Evolutionary conservation across 2,329 filamentous ascomycete genomes (phyloP).

Genomic region (Botrytis galanthina): DNA sequence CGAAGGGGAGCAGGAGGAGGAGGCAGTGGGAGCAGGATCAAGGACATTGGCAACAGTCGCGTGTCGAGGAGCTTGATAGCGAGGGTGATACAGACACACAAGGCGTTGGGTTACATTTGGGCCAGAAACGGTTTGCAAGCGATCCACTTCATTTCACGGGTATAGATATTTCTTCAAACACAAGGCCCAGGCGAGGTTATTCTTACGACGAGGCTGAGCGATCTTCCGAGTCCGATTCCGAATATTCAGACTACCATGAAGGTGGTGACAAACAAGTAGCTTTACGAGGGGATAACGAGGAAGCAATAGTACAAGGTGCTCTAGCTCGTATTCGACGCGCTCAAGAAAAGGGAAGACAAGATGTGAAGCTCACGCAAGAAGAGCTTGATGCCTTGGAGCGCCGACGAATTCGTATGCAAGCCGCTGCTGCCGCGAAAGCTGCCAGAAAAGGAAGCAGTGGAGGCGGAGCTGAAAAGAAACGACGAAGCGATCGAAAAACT

Average conservation of each 20-base stretch:
- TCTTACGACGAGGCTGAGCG: slow-evolving; percentile 45
- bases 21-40: slow-evolving; percentile 50
- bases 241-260: slow-evolving; percentile 53
- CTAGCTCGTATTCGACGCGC: slow-evolving; percentile 77
- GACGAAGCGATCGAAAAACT: slow-evolving; percentile 30
- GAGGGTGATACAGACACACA: slow-evolving; percentile 52
- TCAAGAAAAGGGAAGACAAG: slow-evolving; percentile 69
- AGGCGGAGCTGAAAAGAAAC: slow-evolving; percentile 33
- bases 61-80: slow-evolving; percentile 66
- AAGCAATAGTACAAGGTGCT: slow-evolving; percentile 73
- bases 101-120: slow-evolving; percentile 51
- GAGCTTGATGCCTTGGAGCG: slow-evolving; percentile 80
- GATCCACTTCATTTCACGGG: slow-evolving; percentile 62
- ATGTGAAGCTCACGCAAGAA: slow-evolving; percentile 75
- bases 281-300: slow-evolving; percentile 62
- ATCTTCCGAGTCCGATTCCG: slow-evolving; percentile 35
- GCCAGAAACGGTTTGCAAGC: slow-evolving; percentile 53
- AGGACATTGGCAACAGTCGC: slow-evolving; percentile 49
- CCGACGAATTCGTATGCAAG: slow-evolving; percentile 55
- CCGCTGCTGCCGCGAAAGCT: slow-evolving; percentile 30
- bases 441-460: slow-evolving; percentile 30
- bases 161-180: slow-evolving; percentile 50
- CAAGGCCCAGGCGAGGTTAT: slow-evolving; percentile 34
- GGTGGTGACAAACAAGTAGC: slow-evolving; percentile 52
- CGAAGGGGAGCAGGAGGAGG: slow-evolving; percentile 64